phyloP scores from a whole-genome alignment of 805 yeast genomes.

The Cyberlindnera subsufficiens region DNA sequence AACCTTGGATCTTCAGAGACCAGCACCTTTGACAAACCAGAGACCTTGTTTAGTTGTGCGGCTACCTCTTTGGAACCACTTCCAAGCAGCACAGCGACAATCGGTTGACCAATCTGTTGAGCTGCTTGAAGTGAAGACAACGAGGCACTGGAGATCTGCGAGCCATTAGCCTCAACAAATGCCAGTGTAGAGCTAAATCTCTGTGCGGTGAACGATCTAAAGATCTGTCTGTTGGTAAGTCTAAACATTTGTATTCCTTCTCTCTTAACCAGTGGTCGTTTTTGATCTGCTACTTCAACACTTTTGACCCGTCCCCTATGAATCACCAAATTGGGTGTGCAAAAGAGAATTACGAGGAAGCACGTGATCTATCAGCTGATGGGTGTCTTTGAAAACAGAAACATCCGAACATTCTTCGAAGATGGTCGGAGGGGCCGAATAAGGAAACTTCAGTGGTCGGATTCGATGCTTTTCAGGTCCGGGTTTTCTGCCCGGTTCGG shows the following conservation, averaged over 20 bases:
- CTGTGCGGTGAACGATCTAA: constrained; percentile 5
- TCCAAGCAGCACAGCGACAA: constrained; percentile 77
- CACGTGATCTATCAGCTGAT: too few species aligned
- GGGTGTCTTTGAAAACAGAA: too few species aligned
- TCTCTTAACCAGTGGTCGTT: neutral
- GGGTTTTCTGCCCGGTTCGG: neutral
- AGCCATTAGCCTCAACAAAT: constrained; percentile 56
- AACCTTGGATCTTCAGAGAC: constrained; percentile 54
- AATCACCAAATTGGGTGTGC: too few species aligned
- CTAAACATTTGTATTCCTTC: neutral
- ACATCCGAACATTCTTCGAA: too few species aligned
- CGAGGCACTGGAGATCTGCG: constrained; percentile 57
- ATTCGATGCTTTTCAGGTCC: too few species aligned
- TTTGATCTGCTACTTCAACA: too few species aligned
- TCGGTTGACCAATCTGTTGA: constrained; percentile 62
- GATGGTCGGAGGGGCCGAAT: too few species aligned
- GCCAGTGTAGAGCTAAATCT: constrained; percentile 70
- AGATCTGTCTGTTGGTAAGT: neutral
- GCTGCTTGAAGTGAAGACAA: constrained; percentile 79
- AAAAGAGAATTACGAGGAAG: too few species aligned
- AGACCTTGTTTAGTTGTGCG: constrained; percentile 45
- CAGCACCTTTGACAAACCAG: constrained; percentile 36
- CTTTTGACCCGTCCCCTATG: too few species aligned
- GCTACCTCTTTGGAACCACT: constrained; percentile 45
- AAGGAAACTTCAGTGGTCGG: too few species aligned